Evolutionary conservation across 2,329 filamentous ascomycete genomes (phyloP).

Genomic region (Claviceps citrina): DNA sequence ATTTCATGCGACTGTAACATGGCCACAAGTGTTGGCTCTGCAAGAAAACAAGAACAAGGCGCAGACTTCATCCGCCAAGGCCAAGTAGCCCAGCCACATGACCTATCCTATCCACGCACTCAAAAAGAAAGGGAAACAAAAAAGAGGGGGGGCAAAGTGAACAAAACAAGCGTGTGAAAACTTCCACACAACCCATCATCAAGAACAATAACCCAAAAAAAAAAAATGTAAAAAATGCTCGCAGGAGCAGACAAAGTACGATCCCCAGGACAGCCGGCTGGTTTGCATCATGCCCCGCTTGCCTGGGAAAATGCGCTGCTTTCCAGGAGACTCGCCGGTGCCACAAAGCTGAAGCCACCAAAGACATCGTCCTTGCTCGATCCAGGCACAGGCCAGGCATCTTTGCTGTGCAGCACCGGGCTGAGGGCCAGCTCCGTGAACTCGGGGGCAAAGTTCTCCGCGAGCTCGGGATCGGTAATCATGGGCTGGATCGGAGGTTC

Average conservation of each 20-base stretch:
- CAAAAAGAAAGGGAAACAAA: too few species aligned
- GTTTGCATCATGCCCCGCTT: conserved; percentile 3
- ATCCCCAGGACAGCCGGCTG: background rate
- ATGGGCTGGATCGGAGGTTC: conserved; percentile 82
- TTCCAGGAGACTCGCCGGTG: conserved; percentile 41
- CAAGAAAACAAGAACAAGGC: too few species aligned
- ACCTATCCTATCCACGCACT: too few species aligned
- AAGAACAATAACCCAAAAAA: too few species aligned
- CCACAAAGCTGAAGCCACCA: conserved; percentile 50
- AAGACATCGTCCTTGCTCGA: conserved; percentile 39
- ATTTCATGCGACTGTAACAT: too few species aligned
- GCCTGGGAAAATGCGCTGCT: conserved; percentile 24
- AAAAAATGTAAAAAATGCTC: too few species aligned
- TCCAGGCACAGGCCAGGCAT: conserved; percentile 24
- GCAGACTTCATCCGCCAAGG: too few species aligned
- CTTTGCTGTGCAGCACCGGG: conserved; percentile 40
- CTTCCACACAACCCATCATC: too few species aligned
- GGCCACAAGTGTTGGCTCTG: background rate
- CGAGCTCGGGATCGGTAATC: conserved; percentile 87
- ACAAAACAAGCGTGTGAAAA: too few species aligned
- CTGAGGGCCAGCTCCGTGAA: conserved; percentile 79
- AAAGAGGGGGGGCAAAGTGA: too few species aligned
- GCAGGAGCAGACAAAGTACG: too few species aligned
- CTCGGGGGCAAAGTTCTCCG: conserved; percentile 89
- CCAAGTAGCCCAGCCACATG: too few species aligned